phyloP scores from a whole-genome alignment of 345 rosid species.

The Sisymbrium altissimum region DNA sequence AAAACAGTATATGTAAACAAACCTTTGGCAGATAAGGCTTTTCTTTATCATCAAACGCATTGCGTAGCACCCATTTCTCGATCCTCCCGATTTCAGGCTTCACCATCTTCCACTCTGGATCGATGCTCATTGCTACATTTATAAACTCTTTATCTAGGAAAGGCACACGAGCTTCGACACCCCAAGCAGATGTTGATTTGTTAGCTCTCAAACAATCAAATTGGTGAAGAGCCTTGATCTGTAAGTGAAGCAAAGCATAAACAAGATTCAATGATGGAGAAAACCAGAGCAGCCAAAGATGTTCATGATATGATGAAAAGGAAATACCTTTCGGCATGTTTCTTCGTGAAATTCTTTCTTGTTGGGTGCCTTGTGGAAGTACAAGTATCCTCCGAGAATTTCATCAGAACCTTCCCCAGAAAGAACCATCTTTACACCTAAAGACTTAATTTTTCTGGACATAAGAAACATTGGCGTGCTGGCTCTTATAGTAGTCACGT shows the following conservation, averaged over 20 bases:
- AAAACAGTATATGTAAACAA: not conserved
- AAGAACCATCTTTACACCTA: slow-evolving; percentile 84
- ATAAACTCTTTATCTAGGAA: slow-evolving; percentile 74
- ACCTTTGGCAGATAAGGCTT: slow-evolving; percentile 76
- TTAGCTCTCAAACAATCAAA: slow-evolving; percentile 88
- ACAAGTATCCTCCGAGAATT: slow-evolving; percentile 77
- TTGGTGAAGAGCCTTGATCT: slow-evolving; percentile 81
- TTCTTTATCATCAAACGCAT: slow-evolving; percentile 74
- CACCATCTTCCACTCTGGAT: slow-evolving; percentile 87
- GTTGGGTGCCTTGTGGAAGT: slow-evolving; percentile 86
- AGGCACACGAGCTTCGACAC: slow-evolving; percentile 86
- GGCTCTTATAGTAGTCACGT: slow-evolving; percentile 81
- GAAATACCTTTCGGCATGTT: slow-evolving; percentile 64
- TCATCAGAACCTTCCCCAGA: slow-evolving; percentile 92
- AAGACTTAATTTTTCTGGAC: slow-evolving; percentile 79
- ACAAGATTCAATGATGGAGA: slow-evolving; percentile 1
- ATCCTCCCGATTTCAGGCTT: slow-evolving; percentile 69
- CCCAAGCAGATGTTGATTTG: slow-evolving; percentile 84
- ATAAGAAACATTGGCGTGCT: slow-evolving; percentile 92
- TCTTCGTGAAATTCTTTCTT: slow-evolving; percentile 76
- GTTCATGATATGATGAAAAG: not conserved
- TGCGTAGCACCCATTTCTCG: slow-evolving; percentile 80
- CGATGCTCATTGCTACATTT: slow-evolving; percentile 60
- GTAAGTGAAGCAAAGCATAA: not conserved
- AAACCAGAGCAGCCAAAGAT: not conserved